phyloP scores from a whole-genome alignment of 768 basidiomycete species.

The Mycena sanguinolenta region DNA sequence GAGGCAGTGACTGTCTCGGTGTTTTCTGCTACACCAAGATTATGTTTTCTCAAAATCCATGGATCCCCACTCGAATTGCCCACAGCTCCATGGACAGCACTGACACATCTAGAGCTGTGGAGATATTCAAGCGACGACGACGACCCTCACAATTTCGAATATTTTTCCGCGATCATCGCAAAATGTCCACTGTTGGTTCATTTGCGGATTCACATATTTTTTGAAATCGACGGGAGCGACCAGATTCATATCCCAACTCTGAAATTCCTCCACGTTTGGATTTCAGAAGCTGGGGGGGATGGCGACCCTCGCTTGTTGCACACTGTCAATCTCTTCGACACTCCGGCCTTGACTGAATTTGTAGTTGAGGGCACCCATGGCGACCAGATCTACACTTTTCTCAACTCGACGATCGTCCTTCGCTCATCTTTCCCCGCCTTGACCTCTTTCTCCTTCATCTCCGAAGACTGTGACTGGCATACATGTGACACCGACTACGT shows the following conservation, averaged over 20 bases:
- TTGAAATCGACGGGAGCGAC: too few species aligned
- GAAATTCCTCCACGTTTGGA: neutral
- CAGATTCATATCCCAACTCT: neutral
- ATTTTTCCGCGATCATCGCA: neutral
- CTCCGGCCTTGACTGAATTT: neutral
- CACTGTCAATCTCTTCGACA: neutral
- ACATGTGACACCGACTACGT: neutral
- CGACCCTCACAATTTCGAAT: fast-evolving
- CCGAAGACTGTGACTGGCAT: neutral
- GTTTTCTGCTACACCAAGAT: neutral
- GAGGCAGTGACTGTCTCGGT: neutral
- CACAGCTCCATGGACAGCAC: neutral
- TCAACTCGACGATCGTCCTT: neutral
- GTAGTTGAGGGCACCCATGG: neutral
- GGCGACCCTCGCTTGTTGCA: neutral
- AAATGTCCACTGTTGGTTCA: neutral
- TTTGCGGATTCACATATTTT: neutral
- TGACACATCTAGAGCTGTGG: neutral
- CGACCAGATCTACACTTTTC: neutral
- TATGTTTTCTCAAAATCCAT: neutral
- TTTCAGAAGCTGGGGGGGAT: neutral
- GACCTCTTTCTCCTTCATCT: neutral
- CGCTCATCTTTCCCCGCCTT: neutral
- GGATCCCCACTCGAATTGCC: neutral
- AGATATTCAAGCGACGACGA: neutral